These are phyloP conservation scores for Immersiporthe knoxdaviesiana DNA, from an alignment of 2,329 filamentous ascomycete genomes.

Conservation along the genomic window DNA sequence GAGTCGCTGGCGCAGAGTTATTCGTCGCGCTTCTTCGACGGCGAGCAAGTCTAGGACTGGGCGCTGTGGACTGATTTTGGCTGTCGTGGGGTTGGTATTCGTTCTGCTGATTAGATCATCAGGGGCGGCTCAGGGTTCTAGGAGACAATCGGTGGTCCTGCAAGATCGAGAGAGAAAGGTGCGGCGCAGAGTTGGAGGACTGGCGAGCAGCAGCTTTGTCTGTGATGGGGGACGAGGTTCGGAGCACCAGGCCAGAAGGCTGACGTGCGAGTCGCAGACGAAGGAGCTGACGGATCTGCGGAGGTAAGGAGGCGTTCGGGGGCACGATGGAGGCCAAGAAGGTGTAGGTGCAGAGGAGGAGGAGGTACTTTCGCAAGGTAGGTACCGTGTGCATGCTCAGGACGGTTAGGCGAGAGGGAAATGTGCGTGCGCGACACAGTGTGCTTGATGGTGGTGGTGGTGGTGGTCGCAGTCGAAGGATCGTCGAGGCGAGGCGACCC, in stretches of 20 bases:
- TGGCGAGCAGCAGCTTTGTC: not conserved
- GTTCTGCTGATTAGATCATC: not conserved
- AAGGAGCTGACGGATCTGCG: slow-evolving; percentile 20
- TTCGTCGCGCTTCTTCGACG: not conserved
- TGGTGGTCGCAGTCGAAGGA: not conserved
- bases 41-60: not conserved
- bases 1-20: not conserved
- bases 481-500: slow-evolving; percentile 1
- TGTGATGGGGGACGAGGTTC: not conserved
- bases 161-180: not conserved
- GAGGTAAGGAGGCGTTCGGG: slow-evolving; percentile 22
- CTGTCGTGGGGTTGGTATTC: not conserved
- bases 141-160: no score
- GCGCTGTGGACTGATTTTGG: not conserved
- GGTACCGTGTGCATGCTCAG: slow-evolving; percentile 4
- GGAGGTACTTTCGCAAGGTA: slow-evolving; percentile 5
- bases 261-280: not conserved
- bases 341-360: slow-evolving; percentile 4
- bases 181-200: not conserved
- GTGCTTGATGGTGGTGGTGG: not conserved
- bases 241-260: not conserved
- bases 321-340: not conserved
- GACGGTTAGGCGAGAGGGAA: slow-evolving; percentile 4
- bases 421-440: slow-evolving; percentile 15
- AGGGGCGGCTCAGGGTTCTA: slow-evolving; percentile 2